Evolutionary conservation across 805 yeast genomes (phyloP).

Genomic region (Kodamaea hsintzibuensis): DNA sequence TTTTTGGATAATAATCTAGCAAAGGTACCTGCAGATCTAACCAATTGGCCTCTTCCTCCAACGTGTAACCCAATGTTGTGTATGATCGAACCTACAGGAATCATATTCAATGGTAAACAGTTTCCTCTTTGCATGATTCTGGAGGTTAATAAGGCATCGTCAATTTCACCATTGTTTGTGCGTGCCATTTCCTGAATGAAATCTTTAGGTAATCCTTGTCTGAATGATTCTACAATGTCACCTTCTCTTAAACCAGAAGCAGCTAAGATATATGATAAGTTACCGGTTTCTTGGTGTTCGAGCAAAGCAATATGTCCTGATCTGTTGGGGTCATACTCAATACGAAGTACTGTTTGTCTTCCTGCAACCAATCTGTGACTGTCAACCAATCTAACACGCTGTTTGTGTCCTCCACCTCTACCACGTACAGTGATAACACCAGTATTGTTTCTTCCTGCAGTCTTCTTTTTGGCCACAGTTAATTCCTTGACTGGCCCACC

Average conservation of each 20-base stretch:
- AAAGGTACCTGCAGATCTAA: slow-evolving; percentile 93
- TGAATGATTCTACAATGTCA: slow-evolving; percentile 84
- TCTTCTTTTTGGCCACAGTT: slow-evolving; percentile 68
- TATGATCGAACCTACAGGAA: slow-evolving; percentile 90
- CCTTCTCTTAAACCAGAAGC: slow-evolving; percentile 93
- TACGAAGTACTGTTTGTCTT: slow-evolving; percentile 75
- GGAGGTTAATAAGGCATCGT: slow-evolving; percentile 86
- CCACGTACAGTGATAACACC: slow-evolving; percentile 92
- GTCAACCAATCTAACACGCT: slow-evolving; percentile 83
- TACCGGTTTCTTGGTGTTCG: slow-evolving; percentile 60
- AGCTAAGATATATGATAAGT: slow-evolving; percentile 80
- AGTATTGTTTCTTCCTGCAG: slow-evolving; percentile 85
- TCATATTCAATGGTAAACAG: slow-evolving; percentile 88
- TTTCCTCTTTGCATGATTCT: slow-evolving; percentile 91
- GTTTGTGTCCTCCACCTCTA: slow-evolving; percentile 95
- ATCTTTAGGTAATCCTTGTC: slow-evolving; percentile 81
- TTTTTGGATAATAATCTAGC: slow-evolving; percentile 83
- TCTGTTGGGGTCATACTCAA: slow-evolving; percentile 95
- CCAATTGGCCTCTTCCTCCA: slow-evolving; percentile 79
- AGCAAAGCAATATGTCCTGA: slow-evolving; percentile 89
- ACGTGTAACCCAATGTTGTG: slow-evolving; percentile 80
- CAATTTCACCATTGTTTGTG: slow-evolving; percentile 72
- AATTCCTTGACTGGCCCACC: slow-evolving; percentile 79
- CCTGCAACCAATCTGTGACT: slow-evolving; percentile 68
- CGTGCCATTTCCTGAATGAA: slow-evolving; percentile 69